These are phyloP conservation scores for Jatropha curcas DNA, from an alignment of 345 rosid species.

Conservation along the genomic window DNA sequence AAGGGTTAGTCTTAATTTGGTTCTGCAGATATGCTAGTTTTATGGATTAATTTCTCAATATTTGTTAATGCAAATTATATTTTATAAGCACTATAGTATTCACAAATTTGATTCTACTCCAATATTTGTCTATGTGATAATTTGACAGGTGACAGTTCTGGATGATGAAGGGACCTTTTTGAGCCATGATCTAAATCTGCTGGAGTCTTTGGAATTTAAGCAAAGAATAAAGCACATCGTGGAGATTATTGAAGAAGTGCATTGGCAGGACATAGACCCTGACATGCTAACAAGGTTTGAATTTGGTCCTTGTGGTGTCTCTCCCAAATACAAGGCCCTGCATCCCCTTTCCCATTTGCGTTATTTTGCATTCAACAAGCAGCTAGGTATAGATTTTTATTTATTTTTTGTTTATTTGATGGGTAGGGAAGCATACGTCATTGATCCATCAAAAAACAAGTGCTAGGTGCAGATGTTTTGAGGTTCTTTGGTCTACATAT, in stretches of 20 bases:
- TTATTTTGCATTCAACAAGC: background rate
- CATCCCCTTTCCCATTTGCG: background rate
- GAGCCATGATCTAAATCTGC: constrained; percentile 79
- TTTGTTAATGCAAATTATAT: background rate
- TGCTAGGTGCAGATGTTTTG: background rate
- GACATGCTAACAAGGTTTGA: constrained; percentile 84
- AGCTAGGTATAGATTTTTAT: background rate
- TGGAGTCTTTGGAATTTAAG: constrained; percentile 87
- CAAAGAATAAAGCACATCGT: constrained; percentile 70
- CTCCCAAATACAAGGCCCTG: background rate
- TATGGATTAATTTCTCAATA: background rate
- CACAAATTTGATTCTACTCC: background rate
- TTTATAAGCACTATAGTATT: background rate
- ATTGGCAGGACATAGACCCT: constrained; percentile 82
- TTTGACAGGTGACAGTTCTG: constrained; percentile 58
- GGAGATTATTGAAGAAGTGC: constrained; percentile 79
- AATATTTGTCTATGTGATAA: background rate
- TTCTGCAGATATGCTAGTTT: background rate
- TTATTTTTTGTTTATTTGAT: background rate
- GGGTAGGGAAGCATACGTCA: background rate
- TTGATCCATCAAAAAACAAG: background rate
- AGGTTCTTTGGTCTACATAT: background rate
- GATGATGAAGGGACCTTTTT: constrained; percentile 60
- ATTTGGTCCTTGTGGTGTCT: background rate
- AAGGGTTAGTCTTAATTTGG: constrained; percentile 56